Evolutionary conservation across 257 asterid species (phyloP).

Genomic region (Penstemon davidsonii): DNA sequence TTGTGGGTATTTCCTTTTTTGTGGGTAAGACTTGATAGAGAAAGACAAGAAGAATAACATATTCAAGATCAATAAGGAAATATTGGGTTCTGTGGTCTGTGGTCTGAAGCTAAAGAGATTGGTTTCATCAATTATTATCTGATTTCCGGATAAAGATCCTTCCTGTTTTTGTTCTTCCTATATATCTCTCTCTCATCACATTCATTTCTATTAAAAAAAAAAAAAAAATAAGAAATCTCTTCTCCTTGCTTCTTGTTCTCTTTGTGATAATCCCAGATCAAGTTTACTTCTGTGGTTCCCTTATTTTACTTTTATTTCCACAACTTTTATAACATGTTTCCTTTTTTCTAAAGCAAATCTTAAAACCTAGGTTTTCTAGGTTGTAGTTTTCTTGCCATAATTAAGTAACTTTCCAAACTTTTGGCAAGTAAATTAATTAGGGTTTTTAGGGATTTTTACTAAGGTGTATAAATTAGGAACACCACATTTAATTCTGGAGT

Average conservation of each 20-base stretch:
- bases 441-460: constrained; percentile 31
- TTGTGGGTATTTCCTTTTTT: constrained; percentile 34
- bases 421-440: constrained; percentile 30
- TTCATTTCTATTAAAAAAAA: no score
- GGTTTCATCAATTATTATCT: constrained; percentile 34
- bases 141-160: constrained; percentile 26
- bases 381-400: constrained; percentile 13
- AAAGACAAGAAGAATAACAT: constrained; percentile 31
- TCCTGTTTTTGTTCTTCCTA: constrained; percentile 17
- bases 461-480: constrained; percentile 17
- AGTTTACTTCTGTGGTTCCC: background rate
- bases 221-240: background rate
- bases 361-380: constrained; percentile 21
- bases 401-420: constrained; percentile 21
- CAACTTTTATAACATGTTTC: constrained; percentile 7
- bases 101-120: constrained; percentile 57
- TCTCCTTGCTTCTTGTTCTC: constrained; percentile 4
- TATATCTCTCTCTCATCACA: constrained; percentile 3
- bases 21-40: constrained; percentile 27
- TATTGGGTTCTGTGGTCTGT: constrained; percentile 44
- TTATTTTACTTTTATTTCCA: background rate
- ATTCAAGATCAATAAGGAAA: constrained; percentile 42
- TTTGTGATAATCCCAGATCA: background rate
- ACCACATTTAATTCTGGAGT: background rate
- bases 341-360: constrained; percentile 23